Evolutionary conservation across 371 early-diverging fungal species (phyloP).

Genomic region (Lichtheimia ornata): DNA sequence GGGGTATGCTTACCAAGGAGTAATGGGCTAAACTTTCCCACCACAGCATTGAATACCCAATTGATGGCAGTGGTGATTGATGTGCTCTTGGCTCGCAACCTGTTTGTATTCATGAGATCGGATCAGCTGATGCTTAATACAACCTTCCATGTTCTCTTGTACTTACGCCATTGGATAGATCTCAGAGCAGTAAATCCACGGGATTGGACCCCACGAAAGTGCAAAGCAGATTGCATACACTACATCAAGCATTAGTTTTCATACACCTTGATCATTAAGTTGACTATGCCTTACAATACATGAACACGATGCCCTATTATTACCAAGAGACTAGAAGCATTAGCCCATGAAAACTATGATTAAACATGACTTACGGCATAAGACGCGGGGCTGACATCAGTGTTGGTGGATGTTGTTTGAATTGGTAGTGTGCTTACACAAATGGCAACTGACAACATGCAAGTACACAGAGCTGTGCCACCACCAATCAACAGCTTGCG

Average conservation of each 20-base stretch:
- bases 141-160: not conserved
- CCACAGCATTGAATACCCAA: slow-evolving; percentile 55
- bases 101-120: not conserved
- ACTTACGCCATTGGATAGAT: slow-evolving; percentile 48
- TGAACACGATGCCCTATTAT: slow-evolving; percentile 29
- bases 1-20: slow-evolving; percentile 15
- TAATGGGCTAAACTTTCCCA: slow-evolving; percentile 35
- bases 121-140: not conserved
- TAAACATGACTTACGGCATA: slow-evolving; percentile 15
- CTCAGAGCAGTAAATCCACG: slow-evolving; percentile 58
- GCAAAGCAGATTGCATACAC: slow-evolving; percentile 33
- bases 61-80: slow-evolving; percentile 67
- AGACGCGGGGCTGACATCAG: slow-evolving; percentile 12
- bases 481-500: slow-evolving; percentile 18
- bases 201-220: slow-evolving; percentile 41
- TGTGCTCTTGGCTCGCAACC: slow-evolving; percentile 52
- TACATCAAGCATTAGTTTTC: not conserved
- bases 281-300: slow-evolving; percentile 29
- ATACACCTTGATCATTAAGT: not conserved
- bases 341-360: not conserved
- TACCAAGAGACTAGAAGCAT: not conserved
- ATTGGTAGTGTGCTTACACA: slow-evolving; percentile 16
- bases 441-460: slow-evolving; percentile 21
- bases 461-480: slow-evolving; percentile 11
- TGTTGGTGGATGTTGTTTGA: too few species aligned